Conservation (phyloP, 192 early-diverging fungal genomes). For the Paraglomus brasilianum region DNA sequence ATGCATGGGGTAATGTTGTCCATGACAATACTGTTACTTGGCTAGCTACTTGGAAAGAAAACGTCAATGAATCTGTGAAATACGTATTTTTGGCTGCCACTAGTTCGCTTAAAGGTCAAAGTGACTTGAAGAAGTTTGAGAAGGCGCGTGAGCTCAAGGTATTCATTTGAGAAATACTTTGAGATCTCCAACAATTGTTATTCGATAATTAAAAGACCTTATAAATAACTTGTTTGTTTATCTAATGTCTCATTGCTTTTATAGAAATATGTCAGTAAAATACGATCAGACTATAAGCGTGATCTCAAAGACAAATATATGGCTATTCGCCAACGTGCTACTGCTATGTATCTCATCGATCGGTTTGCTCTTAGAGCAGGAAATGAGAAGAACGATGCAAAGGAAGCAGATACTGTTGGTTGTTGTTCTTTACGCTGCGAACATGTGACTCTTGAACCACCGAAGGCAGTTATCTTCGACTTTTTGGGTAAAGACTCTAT, state of each 20-base stretch:
- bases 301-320: conserved; percentile 81
- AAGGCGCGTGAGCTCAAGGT: conserved; percentile 87
- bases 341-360: conserved; percentile 96
- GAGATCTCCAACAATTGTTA: not conserved
- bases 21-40: conserved; percentile 94
- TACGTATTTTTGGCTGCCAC: conserved; percentile 94
- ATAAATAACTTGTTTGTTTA: not conserved
- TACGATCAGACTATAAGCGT: conserved; percentile 74
- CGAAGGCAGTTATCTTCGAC: conserved; percentile 87
- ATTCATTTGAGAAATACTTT: conserved; percentile 27
- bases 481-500: conserved; percentile 99
- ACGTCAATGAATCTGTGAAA: conserved; percentile 89
- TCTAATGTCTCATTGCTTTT: not conserved
- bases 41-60: conserved; percentile 99
- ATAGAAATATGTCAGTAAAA: conserved; percentile 67
- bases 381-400: conserved; percentile 90
- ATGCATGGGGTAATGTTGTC: conserved; percentile 82
- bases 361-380: conserved; percentile 92
- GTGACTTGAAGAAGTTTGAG: conserved; percentile 95
- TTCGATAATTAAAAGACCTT: not conserved
- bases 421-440: conserved; percentile 96
- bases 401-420: conserved; percentile 98
- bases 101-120: conserved; percentile 93
- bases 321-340: conserved; percentile 85
- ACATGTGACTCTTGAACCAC: conserved; percentile 81